Evolutionary conservation across 495 filamentous ascomycete species (phyloP), one percentile per base, ranked within the genome.

Genomic region (Penicillium tannophilum): DNA sequence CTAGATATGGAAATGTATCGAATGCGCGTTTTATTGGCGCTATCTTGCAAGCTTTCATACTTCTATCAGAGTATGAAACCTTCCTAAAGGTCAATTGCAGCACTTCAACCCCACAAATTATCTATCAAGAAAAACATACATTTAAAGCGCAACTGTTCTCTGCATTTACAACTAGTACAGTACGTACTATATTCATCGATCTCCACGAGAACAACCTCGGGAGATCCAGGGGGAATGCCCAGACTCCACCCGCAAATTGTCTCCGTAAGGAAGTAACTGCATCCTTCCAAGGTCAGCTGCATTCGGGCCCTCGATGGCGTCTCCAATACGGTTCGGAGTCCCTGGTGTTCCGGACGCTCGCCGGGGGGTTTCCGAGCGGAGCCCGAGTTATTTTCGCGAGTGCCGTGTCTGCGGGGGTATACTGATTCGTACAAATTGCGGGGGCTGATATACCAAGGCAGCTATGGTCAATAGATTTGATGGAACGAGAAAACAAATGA

Each of bases 181-280:
- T 36, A 12, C 2, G 39, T n/a, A 41, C 16, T 41, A 41, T 41
- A 41, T 17, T 17, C 45, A 47, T 26, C 19, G 20, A 9, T 23
- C 45, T n/a, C 48, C 52, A 69, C 71, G 69, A 71, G 61, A 70
- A 72, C 57, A 57, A 39, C 57, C 60, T 72, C 71, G 71, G 71
- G 67, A 59, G 58, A 71, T 52, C 48, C 59, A 74, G 71, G 71
- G 71, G 58, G 30, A 56, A 47, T 46, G 35, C 26, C 7, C 24
- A 47, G 43, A 46, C 17, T 24, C 43, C 11, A 46, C 11, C 43
- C 3, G 17, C 8, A 24, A 23, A 46, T 23, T 24, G 43, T 11
- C 43, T 14, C 9, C 3, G 19, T 46, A n/a, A 17, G 39, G 16
- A 16, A 16, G n/a, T 58, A 26, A 44, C 24, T 30, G 45, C 36